phyloP scores from a whole-genome alignment of 2,329 filamentous ascomycete species.

The Aureobasidium sp. region DNA sequence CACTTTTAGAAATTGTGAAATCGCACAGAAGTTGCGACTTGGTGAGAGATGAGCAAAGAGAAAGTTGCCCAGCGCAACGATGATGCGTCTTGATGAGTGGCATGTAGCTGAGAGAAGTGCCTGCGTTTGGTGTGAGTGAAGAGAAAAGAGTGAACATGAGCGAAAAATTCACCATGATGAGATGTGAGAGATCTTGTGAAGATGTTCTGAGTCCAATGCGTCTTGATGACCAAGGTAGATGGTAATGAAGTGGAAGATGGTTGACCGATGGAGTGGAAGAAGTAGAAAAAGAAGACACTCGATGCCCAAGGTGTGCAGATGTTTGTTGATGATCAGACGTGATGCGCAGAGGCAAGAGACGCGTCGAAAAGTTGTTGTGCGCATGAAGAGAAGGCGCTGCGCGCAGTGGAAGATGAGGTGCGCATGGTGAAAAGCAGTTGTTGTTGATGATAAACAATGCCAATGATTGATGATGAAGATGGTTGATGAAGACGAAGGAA shows the following conservation, averaged over 20 bases:
- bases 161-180: background rate
- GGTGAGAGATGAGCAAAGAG: background rate
- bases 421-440: background rate
- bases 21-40: background rate
- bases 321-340: background rate
- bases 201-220: background rate
- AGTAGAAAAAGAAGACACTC: background rate
- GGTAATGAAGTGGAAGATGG: background rate
- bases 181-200: background rate
- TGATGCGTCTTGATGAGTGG: too few species aligned
- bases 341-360: background rate
- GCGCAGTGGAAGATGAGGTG: background rate
- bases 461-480: background rate
- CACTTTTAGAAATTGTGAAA: background rate
- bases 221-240: background rate
- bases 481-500: background rate
- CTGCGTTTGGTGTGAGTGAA: background rate
- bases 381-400: background rate
- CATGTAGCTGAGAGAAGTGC: background rate
- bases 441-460: slow-evolving; percentile 6
- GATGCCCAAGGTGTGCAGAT: slow-evolving; percentile 1
- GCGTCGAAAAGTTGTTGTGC: background rate
- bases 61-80: background rate
- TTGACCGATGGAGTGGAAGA: slow-evolving; percentile 2
- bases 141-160: background rate